Percentiles rank a stretch among this genome's conserved stretches.
phyloP scores from a whole-genome alignment of 331 rosid genomes.

The Arachis monticola region DNA sequence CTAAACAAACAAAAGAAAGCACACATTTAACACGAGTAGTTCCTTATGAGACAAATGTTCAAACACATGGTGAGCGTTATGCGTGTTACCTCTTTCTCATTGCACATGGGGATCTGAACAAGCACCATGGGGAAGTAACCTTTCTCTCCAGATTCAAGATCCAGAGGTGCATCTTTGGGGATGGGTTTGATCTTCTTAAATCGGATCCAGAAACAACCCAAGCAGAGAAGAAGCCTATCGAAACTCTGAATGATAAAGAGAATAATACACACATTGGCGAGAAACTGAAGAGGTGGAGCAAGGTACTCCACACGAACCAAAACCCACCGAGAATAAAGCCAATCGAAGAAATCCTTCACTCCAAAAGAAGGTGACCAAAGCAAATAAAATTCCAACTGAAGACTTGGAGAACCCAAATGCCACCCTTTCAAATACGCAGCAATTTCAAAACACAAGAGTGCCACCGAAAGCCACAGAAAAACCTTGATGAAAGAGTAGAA shows the following conservation, averaged over 20 bases:
- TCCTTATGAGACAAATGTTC: neutral
- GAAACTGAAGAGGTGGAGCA: conserved; percentile 87
- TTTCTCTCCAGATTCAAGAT: conserved; percentile 79
- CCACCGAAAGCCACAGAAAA: conserved; percentile 61
- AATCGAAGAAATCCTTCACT: conserved; percentile 61
- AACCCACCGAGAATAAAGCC: conserved; percentile 74
- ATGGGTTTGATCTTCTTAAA: conserved; percentile 79
- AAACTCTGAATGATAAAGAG: conserved; percentile 87
- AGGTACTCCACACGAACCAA: conserved; percentile 69
- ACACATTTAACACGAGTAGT: neutral
- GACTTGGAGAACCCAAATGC: conserved; percentile 65
- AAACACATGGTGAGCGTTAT: neutral
- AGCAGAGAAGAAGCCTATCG: conserved; percentile 75
- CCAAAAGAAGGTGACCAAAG: conserved; percentile 57
- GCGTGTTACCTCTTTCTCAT: conserved; percentile 81
- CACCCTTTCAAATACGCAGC: conserved; percentile 83
- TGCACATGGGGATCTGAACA: conserved; percentile 99
- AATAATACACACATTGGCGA: conserved; percentile 81
- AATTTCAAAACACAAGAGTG: conserved; percentile 65
- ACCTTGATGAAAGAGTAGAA: conserved; percentile 63
- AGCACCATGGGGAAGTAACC: conserved; percentile 90
- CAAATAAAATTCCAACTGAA: conserved; percentile 47
- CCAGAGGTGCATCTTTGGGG: conserved; percentile 53
- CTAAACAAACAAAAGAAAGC: conserved; percentile 42
- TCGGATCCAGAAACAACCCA: conserved; percentile 95